A percentile compares a stretch with the other conserved stretches of the same genome.
These are phyloP conservation scores for Murraya koenigii DNA, from an alignment of 345 rosid genomes.

Conservation along the genomic window DNA sequence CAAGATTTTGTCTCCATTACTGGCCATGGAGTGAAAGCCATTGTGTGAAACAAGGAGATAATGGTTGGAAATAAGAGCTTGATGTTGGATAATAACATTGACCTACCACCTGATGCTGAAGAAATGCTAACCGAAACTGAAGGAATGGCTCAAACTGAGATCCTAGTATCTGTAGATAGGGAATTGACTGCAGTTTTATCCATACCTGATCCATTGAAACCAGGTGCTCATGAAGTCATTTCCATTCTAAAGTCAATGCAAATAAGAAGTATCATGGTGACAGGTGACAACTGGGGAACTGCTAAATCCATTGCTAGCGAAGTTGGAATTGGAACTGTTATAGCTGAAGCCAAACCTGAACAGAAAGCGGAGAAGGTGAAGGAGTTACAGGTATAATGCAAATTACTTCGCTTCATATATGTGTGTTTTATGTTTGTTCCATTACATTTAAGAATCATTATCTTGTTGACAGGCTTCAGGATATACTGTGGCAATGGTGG, in stretches of 20 bases:
- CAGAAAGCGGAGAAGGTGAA: conserved; percentile 88
- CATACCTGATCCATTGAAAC: conserved; percentile 79
- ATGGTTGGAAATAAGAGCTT: conserved; percentile 81
- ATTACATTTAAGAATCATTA: not conserved
- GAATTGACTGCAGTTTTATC: conserved; percentile 68
- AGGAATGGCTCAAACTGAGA: conserved; percentile 78
- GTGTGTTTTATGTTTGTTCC: not conserved
- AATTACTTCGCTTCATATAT: not conserved
- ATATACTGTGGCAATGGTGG: conserved; percentile 83
- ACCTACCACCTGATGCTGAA: conserved; percentile 57
- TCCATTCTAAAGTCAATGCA: conserved; percentile 79
- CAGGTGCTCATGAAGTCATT: conserved; percentile 67
- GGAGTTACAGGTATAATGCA: conserved; percentile 63
- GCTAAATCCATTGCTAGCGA: conserved; percentile 80
- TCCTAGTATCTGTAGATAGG: conserved; percentile 60
- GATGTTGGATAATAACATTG: conserved; percentile 43
- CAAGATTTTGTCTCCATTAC: conserved; percentile 64
- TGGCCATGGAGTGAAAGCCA: conserved; percentile 86
- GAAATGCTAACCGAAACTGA: conserved; percentile 73
- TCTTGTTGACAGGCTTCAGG: conserved; percentile 53
- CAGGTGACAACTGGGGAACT: conserved; percentile 98
- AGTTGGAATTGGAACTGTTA: conserved; percentile 72
- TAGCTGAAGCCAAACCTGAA: conserved; percentile 91
- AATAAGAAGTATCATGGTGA: conserved; percentile 78
- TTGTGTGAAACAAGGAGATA: conserved; percentile 56